phyloP scores from a whole-genome alignment of 2,329 filamentous ascomycete species.

The Raffaelea arxii region DNA sequence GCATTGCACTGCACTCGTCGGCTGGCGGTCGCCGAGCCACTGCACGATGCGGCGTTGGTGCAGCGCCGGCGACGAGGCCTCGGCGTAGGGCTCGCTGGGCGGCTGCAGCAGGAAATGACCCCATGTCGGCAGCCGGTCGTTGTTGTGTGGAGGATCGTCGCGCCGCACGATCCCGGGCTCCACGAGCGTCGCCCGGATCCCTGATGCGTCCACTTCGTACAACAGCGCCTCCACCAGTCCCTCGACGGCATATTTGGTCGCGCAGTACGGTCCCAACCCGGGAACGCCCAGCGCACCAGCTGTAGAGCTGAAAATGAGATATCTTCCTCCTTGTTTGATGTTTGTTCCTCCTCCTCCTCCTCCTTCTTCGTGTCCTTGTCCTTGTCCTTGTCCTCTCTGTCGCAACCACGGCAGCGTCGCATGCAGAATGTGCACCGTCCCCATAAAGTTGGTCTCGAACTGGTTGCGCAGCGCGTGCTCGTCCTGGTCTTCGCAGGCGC shows the following conservation, averaged over 20 bases:
- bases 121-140: constrained; percentile 61
- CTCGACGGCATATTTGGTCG: constrained; percentile 94
- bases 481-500: constrained; percentile 92
- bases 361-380: too few relatives aligned
- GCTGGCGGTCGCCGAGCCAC: constrained; percentile 88
- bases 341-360: not conserved
- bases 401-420: constrained; percentile 81
- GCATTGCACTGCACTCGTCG: constrained; percentile 84
- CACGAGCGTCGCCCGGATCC: constrained; percentile 87
- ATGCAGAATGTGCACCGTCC: constrained; percentile 87
- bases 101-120: constrained; percentile 88
- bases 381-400: constrained; percentile 33
- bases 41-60: constrained; percentile 88
- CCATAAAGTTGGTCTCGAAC: constrained; percentile 97
- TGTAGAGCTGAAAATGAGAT: constrained; percentile 90
- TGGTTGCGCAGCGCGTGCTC: constrained; percentile 91
- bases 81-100: constrained; percentile 70
- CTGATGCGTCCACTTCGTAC: constrained; percentile 86
- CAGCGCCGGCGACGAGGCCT: constrained; percentile 68
- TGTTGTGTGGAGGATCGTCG: constrained; percentile 47
- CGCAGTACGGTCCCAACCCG: constrained; percentile 87
- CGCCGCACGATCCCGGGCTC: constrained; percentile 82
- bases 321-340: constrained; percentile 50
- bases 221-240: constrained; percentile 93
- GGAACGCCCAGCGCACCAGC: constrained; percentile 89